Evolutionary conservation across 2,329 filamentous ascomycete species (phyloP).

Genomic region (Sporothrix curviconia): DNA sequence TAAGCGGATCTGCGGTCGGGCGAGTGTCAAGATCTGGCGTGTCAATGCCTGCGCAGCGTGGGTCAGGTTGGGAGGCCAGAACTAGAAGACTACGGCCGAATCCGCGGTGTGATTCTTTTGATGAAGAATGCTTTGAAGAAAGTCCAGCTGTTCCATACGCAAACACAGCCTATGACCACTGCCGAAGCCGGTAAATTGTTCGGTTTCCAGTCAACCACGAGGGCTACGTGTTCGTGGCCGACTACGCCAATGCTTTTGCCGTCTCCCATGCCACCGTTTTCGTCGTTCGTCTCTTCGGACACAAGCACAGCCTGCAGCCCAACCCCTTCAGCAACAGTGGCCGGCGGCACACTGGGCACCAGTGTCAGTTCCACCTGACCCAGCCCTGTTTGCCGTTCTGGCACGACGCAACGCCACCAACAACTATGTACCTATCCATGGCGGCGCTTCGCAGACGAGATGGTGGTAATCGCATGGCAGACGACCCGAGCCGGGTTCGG

Average conservation of each 20-base stretch:
- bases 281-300: background rate
- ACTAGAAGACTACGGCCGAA: conserved; percentile 33
- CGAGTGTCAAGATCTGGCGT: conserved; percentile 94
- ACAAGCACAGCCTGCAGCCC: no score
- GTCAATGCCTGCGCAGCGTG: conserved; percentile 87
- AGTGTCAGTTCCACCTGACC: background rate
- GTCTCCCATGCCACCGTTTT: background rate
- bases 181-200: no score
- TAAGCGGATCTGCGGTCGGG: conserved; percentile 85
- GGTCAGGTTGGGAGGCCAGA: conserved; percentile 75
- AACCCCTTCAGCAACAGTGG: no score
- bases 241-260: background rate
- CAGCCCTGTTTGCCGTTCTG: background rate
- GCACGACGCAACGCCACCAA: background rate
- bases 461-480: background rate
- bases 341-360: no score
- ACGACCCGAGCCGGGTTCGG: background rate
- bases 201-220: background rate
- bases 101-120: no score
- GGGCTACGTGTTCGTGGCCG: background rate
- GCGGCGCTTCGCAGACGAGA: background rate
- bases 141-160: no score
- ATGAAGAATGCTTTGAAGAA: no score
- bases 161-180: no score
- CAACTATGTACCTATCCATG: background rate